Evolutionary conservation across 179 eudicot species (phyloP), one percentile per base, ranked within the genome.

Genomic region (Spinacia oleracea): DNA sequence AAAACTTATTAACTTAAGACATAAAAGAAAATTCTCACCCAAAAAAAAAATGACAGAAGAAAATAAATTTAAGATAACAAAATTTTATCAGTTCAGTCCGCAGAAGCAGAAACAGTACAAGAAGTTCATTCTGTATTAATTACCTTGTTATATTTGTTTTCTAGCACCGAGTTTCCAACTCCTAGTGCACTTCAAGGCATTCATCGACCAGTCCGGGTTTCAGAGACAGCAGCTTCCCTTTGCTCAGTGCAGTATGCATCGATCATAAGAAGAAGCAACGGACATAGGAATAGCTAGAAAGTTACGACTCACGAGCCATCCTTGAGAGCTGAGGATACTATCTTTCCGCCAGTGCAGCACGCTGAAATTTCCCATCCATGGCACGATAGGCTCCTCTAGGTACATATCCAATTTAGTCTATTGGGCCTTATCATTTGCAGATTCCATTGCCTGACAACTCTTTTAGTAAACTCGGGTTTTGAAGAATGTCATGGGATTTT

Each of bases 301-400:
- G 60, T n/a, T n/a, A n/a, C n/a, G n/a, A n/a, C n/a, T 84, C 85
- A 11, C 85, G 87, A 72, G 85, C 89, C 83, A 86, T 81, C 79
- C 55, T 81, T 31, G 85, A 79, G n/a, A 86, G 73, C 31, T 23
- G 53, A 29, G 86, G 88, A 81, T 83, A 86, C 80, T 74, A 18
- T 83, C 70, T 77, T 82, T 81, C 89, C 87, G 81, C 87, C 89
- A 86, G 9, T 42, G 31, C 66, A 86, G 64, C 35, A 82, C 59
- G 58, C 76, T 66, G 60, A 84, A 86, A 45, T 77, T 48, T 45
- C 64, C 72, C 51, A 53, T 65, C 82, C 82, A 82, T 6, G 85
- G 80, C 53, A 79, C 7, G 32, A 77, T 70, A 4, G 83, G 85
- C 75, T 84, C 85, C 51, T 84, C 85, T 27, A 86, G 40, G 66